Evolutionary conservation across 1,284 basidiomycete species (phyloP).

Genomic region (Ceratobasidium sp.): DNA sequence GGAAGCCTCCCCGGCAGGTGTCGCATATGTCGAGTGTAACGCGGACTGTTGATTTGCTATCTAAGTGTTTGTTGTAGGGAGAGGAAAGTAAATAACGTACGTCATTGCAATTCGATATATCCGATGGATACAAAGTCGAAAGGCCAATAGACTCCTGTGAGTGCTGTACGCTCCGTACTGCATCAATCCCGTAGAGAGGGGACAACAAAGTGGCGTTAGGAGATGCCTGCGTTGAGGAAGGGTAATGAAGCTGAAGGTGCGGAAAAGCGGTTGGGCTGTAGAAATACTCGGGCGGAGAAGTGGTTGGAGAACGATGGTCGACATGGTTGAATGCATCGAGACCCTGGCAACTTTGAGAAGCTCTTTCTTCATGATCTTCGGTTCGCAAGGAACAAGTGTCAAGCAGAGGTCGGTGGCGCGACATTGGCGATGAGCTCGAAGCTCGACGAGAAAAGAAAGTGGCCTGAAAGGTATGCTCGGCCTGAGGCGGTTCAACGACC

Average conservation of each 20-base stretch:
- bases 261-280: background rate
- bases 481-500: background rate
- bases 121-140: conserved; percentile 19
- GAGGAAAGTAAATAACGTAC: background rate
- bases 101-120: conserved; percentile 1
- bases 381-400: background rate
- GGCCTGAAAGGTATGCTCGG: background rate
- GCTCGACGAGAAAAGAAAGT: background rate
- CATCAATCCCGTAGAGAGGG: conserved; percentile 9
- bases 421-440: background rate
- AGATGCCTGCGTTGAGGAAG: background rate
- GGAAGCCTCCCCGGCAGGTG: background rate
- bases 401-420: background rate
- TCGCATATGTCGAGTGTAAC: conserved; percentile 39
- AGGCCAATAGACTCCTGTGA: conserved; percentile 9
- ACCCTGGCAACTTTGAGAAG: background rate
- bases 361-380: background rate
- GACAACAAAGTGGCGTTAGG: background rate
- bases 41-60: background rate
- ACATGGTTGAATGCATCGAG: background rate
- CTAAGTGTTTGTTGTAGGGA: background rate
- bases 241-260: background rate
- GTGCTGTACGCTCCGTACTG: background rate
- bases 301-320: background rate
- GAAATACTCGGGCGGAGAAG: conserved; percentile 6